Evolutionary conservation across 768 basidiomycete genomes (phyloP), one percentile per base, ranked within the genome.

Genomic region (Pleurotus cornucopiae): DNA sequence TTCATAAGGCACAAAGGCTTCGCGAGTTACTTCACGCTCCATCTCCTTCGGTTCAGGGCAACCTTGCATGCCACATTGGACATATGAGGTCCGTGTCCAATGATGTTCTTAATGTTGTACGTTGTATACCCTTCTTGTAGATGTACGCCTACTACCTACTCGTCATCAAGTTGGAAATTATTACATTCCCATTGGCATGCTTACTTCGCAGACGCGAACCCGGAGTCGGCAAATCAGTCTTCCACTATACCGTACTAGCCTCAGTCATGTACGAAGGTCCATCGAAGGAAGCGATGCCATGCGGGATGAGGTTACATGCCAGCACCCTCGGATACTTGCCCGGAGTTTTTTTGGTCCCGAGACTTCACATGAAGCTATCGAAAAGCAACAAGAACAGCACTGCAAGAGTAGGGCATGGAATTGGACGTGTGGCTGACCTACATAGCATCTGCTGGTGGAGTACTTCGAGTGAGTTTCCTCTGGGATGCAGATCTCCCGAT

Each of bases 1-100:
- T 37, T 60, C 58, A 61, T 55, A 45, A 61, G 30, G 30, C 11
- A 1, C 30, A 34, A 11, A 34, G 30, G 30, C 30, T 11, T 25
- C 23, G 23, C 23, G 23, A 25, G n/a, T n/a, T n/a, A n/a, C 30
- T 34, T 34, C 20, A 20, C 20, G 20, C 20, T 2, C 30, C 30
- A 34, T 34, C 30, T 34, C 30, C 30, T 34, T 34, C 11, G 30
- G 2, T 34, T 34, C 30, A 34, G 7, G 30, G 30, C 30, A 4
- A 34, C 30, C 30, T 34, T 34, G 23, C 23, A 25, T 25, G 23
- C 5, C 23, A 25, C 5, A 25, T 34, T 11, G 7, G 30, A 34
- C 9, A 30, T 11, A 9, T 34, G 30, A 9, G 30, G 30, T 34
- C 30, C 11, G 7, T 34, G 30, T 34, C 11, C 30, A 34, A 34